Base-by-base conservation (phyloP, 2,329 filamentous ascomycete species). In the Paracoccidioides lutzii region DNA sequence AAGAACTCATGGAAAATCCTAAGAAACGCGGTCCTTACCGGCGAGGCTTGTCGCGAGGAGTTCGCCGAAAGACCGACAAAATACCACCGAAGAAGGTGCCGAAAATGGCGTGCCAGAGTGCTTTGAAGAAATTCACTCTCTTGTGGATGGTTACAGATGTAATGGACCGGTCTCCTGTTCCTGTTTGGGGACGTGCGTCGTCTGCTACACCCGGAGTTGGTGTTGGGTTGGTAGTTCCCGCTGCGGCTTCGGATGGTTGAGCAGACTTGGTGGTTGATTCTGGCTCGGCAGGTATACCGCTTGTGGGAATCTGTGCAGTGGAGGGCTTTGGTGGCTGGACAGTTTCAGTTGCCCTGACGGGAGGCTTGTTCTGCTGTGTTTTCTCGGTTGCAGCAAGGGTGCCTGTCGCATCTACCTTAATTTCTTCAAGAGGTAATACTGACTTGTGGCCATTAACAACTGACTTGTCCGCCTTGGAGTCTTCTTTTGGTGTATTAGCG, bases 41-140 rank as follows among this genome's bases (percentile, higher is more conserved):
- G 58, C 61, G 55, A 52, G 62, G 53, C 4, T n/a, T 52, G 30
- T 52, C 37, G 56, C 64, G 66, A 54, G 61, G 64, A 53, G 67
- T 64, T 49, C 69, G 67, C 56, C 71, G 70, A 66, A 72, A 70
- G 32, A 67, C 65, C 30, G 67, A 62, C 61, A 73, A 72, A 35
- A 73, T 59, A 33, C 66, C 64, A 38, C 70, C 70, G 57, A 73
- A 69, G 61, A 73, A 69, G 58, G 65, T 67, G 50, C 65, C 63
- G 63, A 72, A 72, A 46, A 73, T 66, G 42, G 69, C 66, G 52
- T 69, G 70, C 60, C 71, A 65, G 57, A 73, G 63, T 53, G 65
- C 65, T 60, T 67, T 71, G 62, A 73, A 66, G 67, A 71, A 73
- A 60, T 66, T 70, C 53, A 72, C 68, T 54, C 64, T 62, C 63